phyloP scores from a whole-genome alignment of 345 rosid species.

The Sonneratia alba region DNA sequence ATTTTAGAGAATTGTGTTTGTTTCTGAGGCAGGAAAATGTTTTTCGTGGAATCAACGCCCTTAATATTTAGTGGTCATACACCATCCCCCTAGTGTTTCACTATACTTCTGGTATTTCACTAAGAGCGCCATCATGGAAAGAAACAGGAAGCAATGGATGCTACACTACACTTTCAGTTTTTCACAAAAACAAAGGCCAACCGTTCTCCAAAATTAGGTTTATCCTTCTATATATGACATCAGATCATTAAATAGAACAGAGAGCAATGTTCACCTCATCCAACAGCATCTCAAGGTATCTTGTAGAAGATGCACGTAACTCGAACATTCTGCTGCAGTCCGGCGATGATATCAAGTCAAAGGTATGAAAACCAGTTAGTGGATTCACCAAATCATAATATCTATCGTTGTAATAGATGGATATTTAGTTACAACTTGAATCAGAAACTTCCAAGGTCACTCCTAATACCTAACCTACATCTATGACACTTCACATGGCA shows the following conservation, averaged over 20 bases:
- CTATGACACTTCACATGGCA: background rate
- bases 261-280: constrained; percentile 49
- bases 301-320: constrained; percentile 67
- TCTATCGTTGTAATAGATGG: constrained; percentile 20
- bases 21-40: background rate
- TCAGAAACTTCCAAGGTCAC: background rate
- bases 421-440: constrained; percentile 7
- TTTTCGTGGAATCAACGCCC: too few species aligned
- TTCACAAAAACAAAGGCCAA: background rate
- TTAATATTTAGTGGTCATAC: background rate
- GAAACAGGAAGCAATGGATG: background rate
- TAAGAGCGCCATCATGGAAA: background rate
- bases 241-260: background rate
- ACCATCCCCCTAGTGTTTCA: background rate
- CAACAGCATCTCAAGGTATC: constrained; percentile 73
- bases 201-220: background rate
- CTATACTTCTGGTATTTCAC: too few species aligned
- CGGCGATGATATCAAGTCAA: constrained; percentile 80
- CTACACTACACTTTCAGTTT: background rate
- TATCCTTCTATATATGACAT: background rate
- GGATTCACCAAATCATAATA: constrained; percentile 77
- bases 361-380: too few species aligned
- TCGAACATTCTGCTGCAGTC: constrained; percentile 79
- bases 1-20: too few species aligned
- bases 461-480: background rate